These are phyloP conservation scores for Phytophthora vignae DNA, from an alignment of 352 stramenopile genomes.

Conservation along the genomic window DNA sequence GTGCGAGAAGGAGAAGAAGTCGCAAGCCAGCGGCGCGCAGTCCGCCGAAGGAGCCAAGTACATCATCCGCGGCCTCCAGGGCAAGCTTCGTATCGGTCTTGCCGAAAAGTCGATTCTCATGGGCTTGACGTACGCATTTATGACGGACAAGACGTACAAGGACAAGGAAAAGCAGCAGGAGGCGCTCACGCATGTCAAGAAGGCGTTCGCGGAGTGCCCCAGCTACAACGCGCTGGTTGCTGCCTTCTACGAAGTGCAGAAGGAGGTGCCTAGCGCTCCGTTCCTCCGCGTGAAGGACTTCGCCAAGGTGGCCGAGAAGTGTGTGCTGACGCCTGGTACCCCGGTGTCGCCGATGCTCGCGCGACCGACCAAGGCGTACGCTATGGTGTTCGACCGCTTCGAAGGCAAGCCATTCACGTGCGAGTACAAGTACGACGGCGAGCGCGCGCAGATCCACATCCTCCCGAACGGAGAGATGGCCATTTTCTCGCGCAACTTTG, in stretches of 20 bases:
- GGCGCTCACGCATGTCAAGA: constrained; percentile 95
- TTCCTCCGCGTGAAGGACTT: constrained; percentile 69
- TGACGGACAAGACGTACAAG: constrained; percentile 84
- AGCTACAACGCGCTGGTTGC: constrained; percentile 96
- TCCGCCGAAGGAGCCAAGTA: constrained; percentile 94
- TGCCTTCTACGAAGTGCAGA: constrained; percentile 82
- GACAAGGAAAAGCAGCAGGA: constrained; percentile 91
- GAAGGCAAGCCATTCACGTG: constrained; percentile 97
- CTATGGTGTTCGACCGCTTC: constrained; percentile 98
- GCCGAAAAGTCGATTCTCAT: constrained; percentile 98
- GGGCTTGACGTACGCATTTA: constrained; percentile 96
- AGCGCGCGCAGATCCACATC: constrained; percentile 97
- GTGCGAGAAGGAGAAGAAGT: constrained; percentile 86
- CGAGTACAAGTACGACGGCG: constrained; percentile 99
- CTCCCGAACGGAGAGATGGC: constrained; percentile 88
- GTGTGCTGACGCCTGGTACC: constrained; percentile 95
- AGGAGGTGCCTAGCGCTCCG: constrained; percentile 43
- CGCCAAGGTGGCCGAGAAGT: constrained; percentile 70
- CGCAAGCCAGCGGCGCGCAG: constrained; percentile 65
- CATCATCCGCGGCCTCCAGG: constrained; percentile 98
- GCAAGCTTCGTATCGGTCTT: constrained; percentile 98
- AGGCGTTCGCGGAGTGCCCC: constrained; percentile 97
- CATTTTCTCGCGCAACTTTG: constrained; percentile 98
- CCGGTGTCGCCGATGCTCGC: constrained; percentile 99
- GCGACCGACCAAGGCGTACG: constrained; percentile 96